Base-by-base conservation (phyloP, 202 grass and related monocot genomes). In the Cymbopogon flexuosus region DNA sequence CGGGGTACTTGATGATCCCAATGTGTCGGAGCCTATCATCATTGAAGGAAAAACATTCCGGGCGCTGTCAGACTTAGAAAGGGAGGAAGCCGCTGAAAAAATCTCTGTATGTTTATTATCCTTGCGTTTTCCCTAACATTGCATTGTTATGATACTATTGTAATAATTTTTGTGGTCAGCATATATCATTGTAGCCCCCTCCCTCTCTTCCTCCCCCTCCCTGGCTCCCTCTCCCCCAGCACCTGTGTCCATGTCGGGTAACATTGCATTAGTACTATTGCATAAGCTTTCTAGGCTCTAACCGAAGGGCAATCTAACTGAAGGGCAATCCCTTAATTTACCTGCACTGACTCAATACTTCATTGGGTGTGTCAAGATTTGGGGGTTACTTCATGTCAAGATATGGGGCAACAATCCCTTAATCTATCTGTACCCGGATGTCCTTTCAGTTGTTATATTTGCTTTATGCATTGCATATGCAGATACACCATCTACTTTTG, bases 31-130 rank as follows among this genome's bases (percentile, higher is more conserved):
- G 54, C 92, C 92, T 62, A 49, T 61, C 40, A 39, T 99, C 27
- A 99, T 99, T 33, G 92, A 95, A 83, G 96, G 96, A 47, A 95
- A 78, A 49, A 51, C 83, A 8, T 99, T 99, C 52, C 87, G 96
- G 27, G 80, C 22, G 0, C 66, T 87, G 18, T 80, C 92, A 78
- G 95, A 93, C 77, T 81, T 61, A 52, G 88, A 95, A 79, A 93
- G 86, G 74, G 92, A 91, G 68, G 51, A 85, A 7, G 84, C 80
- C 47, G 92, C 95, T 34, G 88, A 89, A 54, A 91, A 94, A 74
- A 93, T 98, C 6, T 91, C 84, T 49, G 92, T 98, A 95, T 52
- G 95, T 83, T 31, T 72, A 23, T 73, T 79, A 56, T 40, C 56
- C 22, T 84, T 47, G 27, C 19, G 81, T 51, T 81, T 40, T n/a